Percentiles rank a stretch among this genome's conserved stretches.
These are phyloP conservation scores for Lathyrus sativus DNA, from an alignment of 306 rosid genomes.

Conservation along the genomic window DNA sequence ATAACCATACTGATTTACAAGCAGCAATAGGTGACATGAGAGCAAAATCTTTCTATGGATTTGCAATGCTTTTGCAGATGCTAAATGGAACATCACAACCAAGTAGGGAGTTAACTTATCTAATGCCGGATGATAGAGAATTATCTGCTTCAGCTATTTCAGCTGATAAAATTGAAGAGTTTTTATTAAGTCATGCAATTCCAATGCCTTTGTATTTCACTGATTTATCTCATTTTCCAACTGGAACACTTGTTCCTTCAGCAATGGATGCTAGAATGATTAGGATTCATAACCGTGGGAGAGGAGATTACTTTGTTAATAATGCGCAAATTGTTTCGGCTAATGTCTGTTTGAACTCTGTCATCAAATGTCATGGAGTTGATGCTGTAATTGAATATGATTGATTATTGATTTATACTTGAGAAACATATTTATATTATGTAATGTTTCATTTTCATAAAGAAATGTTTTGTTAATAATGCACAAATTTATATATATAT, in stretches of 20 bases:
- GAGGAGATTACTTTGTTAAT: constrained; percentile 48
- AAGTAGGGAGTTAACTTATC: constrained; percentile 49
- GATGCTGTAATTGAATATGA: constrained; percentile 53
- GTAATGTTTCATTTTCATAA: constrained; percentile 9
- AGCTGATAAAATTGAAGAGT: constrained; percentile 37
- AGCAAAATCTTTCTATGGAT: constrained; percentile 49
- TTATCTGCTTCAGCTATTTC: constrained; percentile 47
- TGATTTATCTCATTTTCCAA: constrained; percentile 59
- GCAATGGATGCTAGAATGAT: constrained; percentile 45
- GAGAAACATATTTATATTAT: neutral
- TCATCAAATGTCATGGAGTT: constrained; percentile 63
- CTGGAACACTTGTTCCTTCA: constrained; percentile 62
- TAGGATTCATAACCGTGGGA: constrained; percentile 52
- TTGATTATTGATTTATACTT: neutral
- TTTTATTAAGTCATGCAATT: constrained; percentile 49
- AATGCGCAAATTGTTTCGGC: constrained; percentile 54
- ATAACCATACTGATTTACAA: constrained; percentile 46
- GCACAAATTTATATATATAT: too few species aligned
- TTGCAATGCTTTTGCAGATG: constrained; percentile 68
- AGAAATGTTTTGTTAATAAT: neutral
- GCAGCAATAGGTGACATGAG: constrained; percentile 57
- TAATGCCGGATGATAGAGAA: constrained; percentile 53
- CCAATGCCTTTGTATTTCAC: constrained; percentile 52
- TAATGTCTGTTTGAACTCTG: constrained; percentile 55
- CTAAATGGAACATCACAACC: constrained; percentile 46